Conservation (phyloP, 2,329 filamentous ascomycete species). For the Arthroderma uncinatum region DNA sequence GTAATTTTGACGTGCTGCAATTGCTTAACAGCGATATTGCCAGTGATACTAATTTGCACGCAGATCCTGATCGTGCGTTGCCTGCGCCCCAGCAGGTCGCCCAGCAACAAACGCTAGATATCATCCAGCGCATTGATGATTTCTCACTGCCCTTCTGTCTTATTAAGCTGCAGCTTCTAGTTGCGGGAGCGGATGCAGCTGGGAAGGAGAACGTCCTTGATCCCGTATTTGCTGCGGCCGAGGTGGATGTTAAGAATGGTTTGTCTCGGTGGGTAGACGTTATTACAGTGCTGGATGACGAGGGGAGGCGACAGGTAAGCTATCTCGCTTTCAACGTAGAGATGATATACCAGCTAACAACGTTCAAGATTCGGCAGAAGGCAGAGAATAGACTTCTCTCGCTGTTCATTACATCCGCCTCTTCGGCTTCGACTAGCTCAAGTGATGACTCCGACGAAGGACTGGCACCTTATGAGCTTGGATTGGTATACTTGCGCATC, state of each 20-base stretch:
- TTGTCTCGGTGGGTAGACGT: conserved; percentile 31
- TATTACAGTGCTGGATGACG: conserved; percentile 28
- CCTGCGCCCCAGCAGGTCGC: neutral
- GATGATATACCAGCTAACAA: conserved; percentile 9
- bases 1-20: conserved; percentile 7
- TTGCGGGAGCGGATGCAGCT: conserved; percentile 23
- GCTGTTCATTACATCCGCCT: conserved; percentile 19
- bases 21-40: neutral
- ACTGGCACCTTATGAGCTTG: conserved; percentile 21
- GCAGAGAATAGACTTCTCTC: conserved; percentile 32
- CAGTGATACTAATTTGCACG: conserved; percentile 10
- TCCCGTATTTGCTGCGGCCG: conserved; percentile 31
- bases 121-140: conserved; percentile 29
- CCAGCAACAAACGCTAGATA: conserved; percentile 23
- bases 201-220: conserved; percentile 27
- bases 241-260: conserved; percentile 26
- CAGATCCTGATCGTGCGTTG: neutral
- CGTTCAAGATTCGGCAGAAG: conserved; percentile 29
- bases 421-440: conserved; percentile 6
- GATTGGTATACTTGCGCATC: conserved; percentile 29
- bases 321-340: neutral
- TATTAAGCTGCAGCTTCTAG: conserved; percentile 33
- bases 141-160: conserved; percentile 36
- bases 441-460: neutral
- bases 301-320: conserved; percentile 27